Base-by-base conservation (phyloP, 2,329 filamentous ascomycete genomes). In the Trichoderma oligosporum region DNA sequence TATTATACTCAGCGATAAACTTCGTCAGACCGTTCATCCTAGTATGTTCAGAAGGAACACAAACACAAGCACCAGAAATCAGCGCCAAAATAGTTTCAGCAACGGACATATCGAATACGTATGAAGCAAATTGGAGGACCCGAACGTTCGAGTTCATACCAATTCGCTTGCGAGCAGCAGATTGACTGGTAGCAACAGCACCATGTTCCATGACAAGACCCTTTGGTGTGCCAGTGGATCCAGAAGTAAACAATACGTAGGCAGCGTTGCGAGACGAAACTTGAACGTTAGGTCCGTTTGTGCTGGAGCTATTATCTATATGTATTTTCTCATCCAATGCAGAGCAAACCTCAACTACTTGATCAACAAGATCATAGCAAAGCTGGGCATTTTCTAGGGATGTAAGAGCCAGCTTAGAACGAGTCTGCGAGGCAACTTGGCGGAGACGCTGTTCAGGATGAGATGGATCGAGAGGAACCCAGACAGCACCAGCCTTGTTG, bases 241-340 rank as follows among this genome's bases (percentile, higher is more conserved):
- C 78, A 7, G 77, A 80, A 22, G 78, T 81, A 61, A 80, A 81
- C 65, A 80, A 74, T 60, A 80, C 75, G 31, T 64, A 68, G 7
- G 24, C 27, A 9, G 46, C 29, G 16, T 53, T 53, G 27, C 4
- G 16, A 16, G 55, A 20, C 9, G 29, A 38, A 3, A 57, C 36
- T 6, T 25, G 2, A 1, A 53, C 24, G 1, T 42, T 22, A 11
- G 55, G 55, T 4, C 39, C 22, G 2, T 31, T 12, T 18, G 16
- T 12, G 9, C 55, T 29, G 7, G 20, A 29, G 2, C 4, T 22
- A 16, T 14, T 11, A 25, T 39, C 20, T 11, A 56, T 47, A 1
- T 4, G 16, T n/a, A n/a, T n/a, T n/a, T n/a, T n/a, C 4, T 42
- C 11, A 9, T 18, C 46, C 7, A 48, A 16, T 2, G 35, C 8